A percentile compares a stretch with the other conserved stretches of the same genome.
Evolutionary conservation across 2,329 filamentous ascomycete species (phyloP).

Genomic region (Scolecobasidium constrictum): DNA sequence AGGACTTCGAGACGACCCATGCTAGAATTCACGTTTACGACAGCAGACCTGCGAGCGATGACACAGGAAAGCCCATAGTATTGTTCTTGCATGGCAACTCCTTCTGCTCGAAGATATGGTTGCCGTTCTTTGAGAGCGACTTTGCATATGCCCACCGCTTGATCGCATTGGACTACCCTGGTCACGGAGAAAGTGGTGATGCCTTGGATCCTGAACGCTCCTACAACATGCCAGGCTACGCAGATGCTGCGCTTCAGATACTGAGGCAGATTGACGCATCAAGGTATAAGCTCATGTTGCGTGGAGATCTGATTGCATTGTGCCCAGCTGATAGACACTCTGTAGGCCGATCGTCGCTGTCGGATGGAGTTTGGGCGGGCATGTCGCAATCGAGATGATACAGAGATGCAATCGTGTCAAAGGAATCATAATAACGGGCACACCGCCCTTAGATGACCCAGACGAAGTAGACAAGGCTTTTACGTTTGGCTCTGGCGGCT

Average conservation of each 20-base stretch:
- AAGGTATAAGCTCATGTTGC: neutral
- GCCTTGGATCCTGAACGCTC: slow-evolving; percentile 16
- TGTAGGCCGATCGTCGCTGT: slow-evolving; percentile 16
- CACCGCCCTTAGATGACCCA: slow-evolving; percentile 15
- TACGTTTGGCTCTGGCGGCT: slow-evolving; percentile 13
- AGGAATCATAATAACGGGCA: slow-evolving; percentile 20
- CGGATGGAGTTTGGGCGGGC: slow-evolving; percentile 24
- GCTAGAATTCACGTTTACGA: neutral
- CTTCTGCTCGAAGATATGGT: slow-evolving; percentile 18
- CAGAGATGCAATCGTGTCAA: slow-evolving; percentile 10
- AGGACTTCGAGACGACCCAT: neutral
- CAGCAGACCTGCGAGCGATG: neutral
- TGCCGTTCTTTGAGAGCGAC: slow-evolving; percentile 15
- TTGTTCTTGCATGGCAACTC: slow-evolving; percentile 15
- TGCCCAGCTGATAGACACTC: no score
- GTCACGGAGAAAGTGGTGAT: slow-evolving; percentile 21
- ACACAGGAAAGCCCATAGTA: neutral
- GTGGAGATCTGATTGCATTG: neutral
- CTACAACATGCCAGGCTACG: slow-evolving; percentile 22
- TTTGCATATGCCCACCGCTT: slow-evolving; percentile 15
- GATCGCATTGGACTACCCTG: slow-evolving; percentile 23
- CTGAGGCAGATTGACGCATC: slow-evolving; percentile 16
- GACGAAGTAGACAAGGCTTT: slow-evolving; percentile 6
- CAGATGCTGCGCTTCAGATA: slow-evolving; percentile 19
- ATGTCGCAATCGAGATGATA: slow-evolving; percentile 22